Evolutionary conservation across 1,284 basidiomycete species (phyloP), one percentile per base, ranked within the genome.

Genomic region (Sporisorium sorghi): DNA sequence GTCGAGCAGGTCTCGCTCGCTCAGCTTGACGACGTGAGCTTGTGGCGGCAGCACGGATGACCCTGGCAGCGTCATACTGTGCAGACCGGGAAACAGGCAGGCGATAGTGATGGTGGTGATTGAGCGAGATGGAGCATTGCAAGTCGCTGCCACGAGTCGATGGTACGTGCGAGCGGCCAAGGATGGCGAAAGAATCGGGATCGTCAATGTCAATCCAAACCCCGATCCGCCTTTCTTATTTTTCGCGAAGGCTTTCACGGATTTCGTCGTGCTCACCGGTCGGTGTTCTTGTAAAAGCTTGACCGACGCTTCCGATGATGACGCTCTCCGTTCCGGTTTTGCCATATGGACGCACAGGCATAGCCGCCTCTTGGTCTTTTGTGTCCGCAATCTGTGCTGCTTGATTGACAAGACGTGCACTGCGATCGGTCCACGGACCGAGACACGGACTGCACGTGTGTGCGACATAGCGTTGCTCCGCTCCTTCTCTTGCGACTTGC

Each of bases 1-100:
- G 82, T 93, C 91, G 14, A 90, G 54, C 24, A 78, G 46, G 35
- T 76, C 73, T 15, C 58, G 58, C 43, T 70, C 33, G 67, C 67
- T 74, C 35, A 74, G 56, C 57, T 70, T 69, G 66, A 73, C 30
- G 11, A 64, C 49, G 14, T 49, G 50, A 14, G 56, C 30, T 8
- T 52, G 48, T 19, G 60, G 48, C n/a, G 66, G 60, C 24, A 58
- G 35, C 23, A 32, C 43, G 23, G 47, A 48, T 0, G 52, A 33
- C 19, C 52, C 48, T 28, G 57, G 47, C 19, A 42, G 10, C n/a
- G 57, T 23, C 66, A 63, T 69, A 48, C 10, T 47, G 26, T 17
- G n/a, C n/a, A n/a, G n/a, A n/a, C n/a, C n/a, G n/a, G n/a, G n/a
- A n/a, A n/a, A n/a, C n/a, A n/a, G 28, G 14, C 26, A 19, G 46